Base-by-base conservation (phyloP, 2,329 filamentous ascomycete genomes). In the Xylariaceae sp. region DNA sequence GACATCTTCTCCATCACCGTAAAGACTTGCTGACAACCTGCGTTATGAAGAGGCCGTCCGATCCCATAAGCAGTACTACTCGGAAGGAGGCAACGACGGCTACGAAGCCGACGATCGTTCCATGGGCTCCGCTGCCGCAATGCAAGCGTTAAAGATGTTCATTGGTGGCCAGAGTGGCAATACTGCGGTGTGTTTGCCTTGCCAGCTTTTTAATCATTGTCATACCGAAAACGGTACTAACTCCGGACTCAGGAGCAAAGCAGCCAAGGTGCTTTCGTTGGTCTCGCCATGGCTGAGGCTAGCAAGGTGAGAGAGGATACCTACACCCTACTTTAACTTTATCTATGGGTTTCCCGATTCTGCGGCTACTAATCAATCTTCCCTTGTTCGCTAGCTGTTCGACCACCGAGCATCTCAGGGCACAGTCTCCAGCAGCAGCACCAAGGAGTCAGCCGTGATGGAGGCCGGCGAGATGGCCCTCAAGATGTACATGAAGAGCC, bases 401-500 rank as follows among this genome's bases (percentile, higher is more conserved):
- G 83, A 86, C 61, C 72, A 76, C 67, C 81, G 84, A 69, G 69
- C 75, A 32, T 72, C 76, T 7, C 70, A 78, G 61, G 81, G 81
- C 62, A 77, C 80, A 62, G 73, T 82, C 26, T 68, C 74, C 2
- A 71, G 77, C 29, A 78, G 79, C 30, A 81, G 86, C 4, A 87
- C 82, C 72, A 96, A 96, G 80, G 84, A 96, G 72, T 85, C 84
- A 47, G 89, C 84, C 48, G 76, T 96, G 46, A 84, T 87, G 68
- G 77, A 85, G 70, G 91, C 91, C 2, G 91, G 85, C 1, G 86
- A 95, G 78, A 87, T 89, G 80, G 91, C 91, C 2, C 72, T 96
- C 64, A 91, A 95, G 80, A 87, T 96, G 83, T 96, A 91, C 72
- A 74, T 95, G 76, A 91, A 95, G 81, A 84, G 80, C 64, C 80